Base-by-base conservation (phyloP, 192 early-diverging fungal genomes). In the Podila horticola region DNA sequence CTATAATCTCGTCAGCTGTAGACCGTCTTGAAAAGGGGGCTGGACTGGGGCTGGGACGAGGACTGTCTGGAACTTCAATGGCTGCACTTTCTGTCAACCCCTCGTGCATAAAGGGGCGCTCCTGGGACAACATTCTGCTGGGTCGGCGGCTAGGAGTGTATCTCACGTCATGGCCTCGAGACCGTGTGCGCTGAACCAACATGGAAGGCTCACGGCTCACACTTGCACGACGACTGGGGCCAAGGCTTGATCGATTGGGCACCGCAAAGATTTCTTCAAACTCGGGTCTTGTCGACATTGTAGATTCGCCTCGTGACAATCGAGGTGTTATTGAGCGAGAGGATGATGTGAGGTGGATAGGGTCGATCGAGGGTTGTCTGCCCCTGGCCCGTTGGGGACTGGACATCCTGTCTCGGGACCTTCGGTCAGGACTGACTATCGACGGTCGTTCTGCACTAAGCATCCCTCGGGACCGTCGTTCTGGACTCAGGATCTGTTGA, bases 1-100 rank as follows among this genome's bases (percentile, higher is more conserved):
- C 8, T 15, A 45, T 12, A 13, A 12, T 45, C 52, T 55, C n/a
- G 22, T 24, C 52, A 22, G 24, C 24, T 2, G 24, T 22, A 12
- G 52, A 22, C 20, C 5, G 50, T 26, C 52, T 55, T 12, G 41
- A 17, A 45, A 45, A 45, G 41, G 15, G 11, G 0, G 52, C 3
- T 55, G 52, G n/a, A 6, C 52, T 55, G 24, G 52, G 24, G 17
- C 20, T 24, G 3, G 20, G 52, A 55, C n/a, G 52, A 10, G 52
- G 52, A 55, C 52, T 55, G 17, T 55, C 52, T 10, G 52, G 52
- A 55, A 55, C 24, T 9, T 55, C 52, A 55, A 55, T 55, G 52
- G 52, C 52, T 7, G 20, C 24, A 24, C 22, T 55, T 2, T 55
- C 52, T n/a, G 52, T 24, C 52, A 55, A 45, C n/a, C n/a, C 52